phyloP scores from a whole-genome alignment of 2,329 filamentous ascomycete genomes.

The Thielaviopsis musarum region DNA sequence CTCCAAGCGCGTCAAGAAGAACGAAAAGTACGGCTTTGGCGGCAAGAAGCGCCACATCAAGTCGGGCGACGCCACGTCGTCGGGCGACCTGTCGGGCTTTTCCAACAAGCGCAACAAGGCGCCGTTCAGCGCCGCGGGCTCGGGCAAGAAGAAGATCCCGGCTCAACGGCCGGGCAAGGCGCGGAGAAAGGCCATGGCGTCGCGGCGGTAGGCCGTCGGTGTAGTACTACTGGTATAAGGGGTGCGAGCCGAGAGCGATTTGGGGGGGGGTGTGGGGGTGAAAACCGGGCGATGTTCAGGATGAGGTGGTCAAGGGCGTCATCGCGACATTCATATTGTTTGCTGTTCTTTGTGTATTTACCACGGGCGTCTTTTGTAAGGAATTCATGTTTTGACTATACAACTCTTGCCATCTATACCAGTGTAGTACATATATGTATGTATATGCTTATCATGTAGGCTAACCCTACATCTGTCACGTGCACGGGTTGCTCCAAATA shows the following conservation, averaged over 20 bases:
- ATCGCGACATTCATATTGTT: background rate
- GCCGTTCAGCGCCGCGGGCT: constrained; percentile 9
- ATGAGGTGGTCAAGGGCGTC: background rate
- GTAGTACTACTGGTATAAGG: too few relatives aligned
- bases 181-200: constrained; percentile 13
- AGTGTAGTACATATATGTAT: too few relatives aligned
- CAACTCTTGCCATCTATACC: too few relatives aligned
- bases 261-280: background rate
- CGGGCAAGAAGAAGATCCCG: constrained; percentile 7
- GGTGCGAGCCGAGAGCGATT: background rate
- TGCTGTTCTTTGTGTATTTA: background rate
- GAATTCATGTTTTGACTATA: background rate
- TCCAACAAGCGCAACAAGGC: constrained; percentile 43
- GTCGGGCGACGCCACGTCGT: constrained; percentile 75
- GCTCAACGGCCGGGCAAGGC: constrained; percentile 13
- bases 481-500: too few relatives aligned
- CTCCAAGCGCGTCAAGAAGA: constrained; percentile 77
- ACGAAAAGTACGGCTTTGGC: constrained; percentile 87
- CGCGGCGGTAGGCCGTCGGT: constrained; percentile 5
- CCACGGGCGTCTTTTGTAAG: background rate
- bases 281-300: background rate
- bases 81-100: constrained; percentile 65
- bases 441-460: too few relatives aligned
- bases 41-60: constrained; percentile 88
- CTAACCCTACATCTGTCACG: too few relatives aligned